Base-by-base conservation (phyloP, 2,329 filamentous ascomycete genomes). In the Corinectria fuckeliana region DNA sequence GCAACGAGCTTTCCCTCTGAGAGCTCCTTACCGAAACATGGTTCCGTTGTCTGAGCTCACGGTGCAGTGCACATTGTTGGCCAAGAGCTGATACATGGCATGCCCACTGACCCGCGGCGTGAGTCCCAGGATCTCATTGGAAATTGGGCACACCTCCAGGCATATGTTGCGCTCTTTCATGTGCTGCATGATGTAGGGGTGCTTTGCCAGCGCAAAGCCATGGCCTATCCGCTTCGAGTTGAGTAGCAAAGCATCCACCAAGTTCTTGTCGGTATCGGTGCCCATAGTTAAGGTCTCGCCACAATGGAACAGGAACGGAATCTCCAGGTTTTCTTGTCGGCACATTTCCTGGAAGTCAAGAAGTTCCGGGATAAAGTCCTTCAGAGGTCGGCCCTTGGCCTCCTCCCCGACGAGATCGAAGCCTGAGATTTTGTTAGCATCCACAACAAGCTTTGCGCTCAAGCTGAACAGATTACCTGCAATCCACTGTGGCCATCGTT, bases 101-200 rank as follows among this genome's bases (percentile, higher is more conserved):
- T 92, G 90, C 11, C 89, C 87, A 34, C 83, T 82, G 56, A 88
- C 82, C 44, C 85, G 82, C 8, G 87, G 82, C 50, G 88, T 90
- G 16, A 93, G 80, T 30, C 90, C 89, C 16, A 92, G 76, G 0
- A 92, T 79, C 77, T 93, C 90, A 69, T 92, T 93, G 1, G 89
- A 92, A 49, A 92, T 91, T 0, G 90, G 90, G 66, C 90, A 92
- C 1, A 91, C 77, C 76, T 93, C 90, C n/a, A 93, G 80, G 65
- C 89, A 91, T 30, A 92, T 84, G 9, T 81, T 79, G n/a, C 79
- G 78, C 58, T 80, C 75, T 73, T 85, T 87, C 82, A 91, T 90
- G 49, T 82, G 77, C 62, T 87, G 77, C 75, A 91, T 85, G n/a
- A 92, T 76, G 34, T 84, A 77, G 0, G 87, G 87, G 70, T 92